Base-by-base conservation (phyloP, 2,329 filamentous ascomycete species). In the Fragosphaeria purpurea region DNA sequence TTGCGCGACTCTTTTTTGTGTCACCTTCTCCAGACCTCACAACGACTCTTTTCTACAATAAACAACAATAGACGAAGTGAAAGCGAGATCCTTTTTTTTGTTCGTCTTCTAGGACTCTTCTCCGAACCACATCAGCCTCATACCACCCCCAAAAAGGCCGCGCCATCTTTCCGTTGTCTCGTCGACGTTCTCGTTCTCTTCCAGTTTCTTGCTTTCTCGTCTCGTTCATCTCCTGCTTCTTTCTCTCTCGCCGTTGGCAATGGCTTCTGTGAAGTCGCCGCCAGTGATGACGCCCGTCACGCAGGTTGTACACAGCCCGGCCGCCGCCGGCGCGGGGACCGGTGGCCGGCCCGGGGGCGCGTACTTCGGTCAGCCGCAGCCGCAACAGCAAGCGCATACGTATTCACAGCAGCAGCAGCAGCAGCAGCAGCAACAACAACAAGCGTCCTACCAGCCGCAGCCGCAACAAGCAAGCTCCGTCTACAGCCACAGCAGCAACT, bases 301-400 rank as follows among this genome's bases (percentile, higher is more conserved):
- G 42, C 42, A 44, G 41, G 42, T 3, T 32, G 41, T 43, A n/a
- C 33, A 33, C 49, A 32, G 32, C 44, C 50, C 42, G 8, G 32
- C 32, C 35, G 49, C 38, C 34, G 45, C 42, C 33, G 41, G 42
- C 38, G 33, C 22, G 11, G 40, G 35, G 38, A 10, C 39, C 41
- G 34, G 10, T 13, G 8, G 33, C 33, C 10, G 32, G 34, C 30
- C 32, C 41, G 56, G 59, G 38, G 57, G 51, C 40, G 57, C 57
- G 52, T 65, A 67, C 55, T 64, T 63, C 13, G 48, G 58, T 46
- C 60, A 59, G 51, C 45, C 58, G 46, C 57, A 65, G 34, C 56
- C 56, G 41, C 59, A 56, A 44, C n/a, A 3, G 22, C 35, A 37
- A 11, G 1, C 35, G 35, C 35, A 37, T 37, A 7, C 35, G 7